Evolutionary conservation across 495 filamentous ascomycete genomes (phyloP), one percentile per base, ranked within the genome.

Genomic region (Lindgomyces ingoldianus): DNA sequence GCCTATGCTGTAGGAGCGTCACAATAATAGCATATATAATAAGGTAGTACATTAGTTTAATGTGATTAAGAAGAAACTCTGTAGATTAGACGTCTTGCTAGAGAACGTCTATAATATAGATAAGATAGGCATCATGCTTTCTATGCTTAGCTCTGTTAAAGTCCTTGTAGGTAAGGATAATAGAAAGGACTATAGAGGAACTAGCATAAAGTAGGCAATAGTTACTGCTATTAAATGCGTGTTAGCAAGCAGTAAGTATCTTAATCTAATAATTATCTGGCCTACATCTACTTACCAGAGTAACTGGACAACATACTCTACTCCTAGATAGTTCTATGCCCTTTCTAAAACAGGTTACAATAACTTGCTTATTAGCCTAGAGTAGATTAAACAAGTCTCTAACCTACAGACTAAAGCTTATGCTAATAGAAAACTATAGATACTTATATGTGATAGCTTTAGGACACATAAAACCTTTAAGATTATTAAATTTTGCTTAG

Each of bases 301-400:
- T 14, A 39, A 39, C 33, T 39, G 14, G 33, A 39, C 14, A 39
- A 39, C 33, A 14, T 39, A 39, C 33, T 14, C 33, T 14, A 39
- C 33, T 14, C 33, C 33, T 39, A 14, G 33, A 14, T 39, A 14
- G 33, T 9, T 52, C 49, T 52, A 52, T 52, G 27, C 49, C 22
- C 26, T 4, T 9, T 52, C 49, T 52, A 52, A 52, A 26, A 22
- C 49, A 12, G 27, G 49, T 18, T 52, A 52, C 26, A 52, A 52
- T 18, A 26, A 52, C 22, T 52, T 18, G 4, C 26, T 22, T 26
- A 4, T 52, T 52, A 52, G 49, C 49, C 18, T 39, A 39, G 33
- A 39, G 33, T 39, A 14, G 33, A 39, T 39, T 6, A 39, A 56
- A 21, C 52, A 33, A 56, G 29, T 56, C 12, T 56, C 39, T 56